Evolutionary conservation across 2,329 filamentous ascomycete species (phyloP), one percentile per base, ranked within the genome.

Genomic region (Colletotrichum sp.): DNA sequence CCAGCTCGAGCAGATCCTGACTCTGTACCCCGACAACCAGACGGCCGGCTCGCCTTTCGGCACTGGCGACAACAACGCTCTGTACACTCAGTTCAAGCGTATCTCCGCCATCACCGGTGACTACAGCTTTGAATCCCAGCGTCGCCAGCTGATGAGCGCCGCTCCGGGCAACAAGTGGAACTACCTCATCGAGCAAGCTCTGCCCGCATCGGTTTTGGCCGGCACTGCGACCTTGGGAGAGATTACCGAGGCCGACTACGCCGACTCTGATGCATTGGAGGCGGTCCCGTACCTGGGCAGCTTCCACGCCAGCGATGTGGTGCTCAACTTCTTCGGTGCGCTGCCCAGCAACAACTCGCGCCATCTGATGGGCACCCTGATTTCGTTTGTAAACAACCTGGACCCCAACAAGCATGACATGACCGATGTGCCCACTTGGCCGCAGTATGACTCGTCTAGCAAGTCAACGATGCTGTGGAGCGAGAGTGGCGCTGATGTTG

Each of bases 281-380:
- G 44, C 44, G 44, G n/a, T 52, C 6, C 93, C 95, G 0, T 84
- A 96, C 66, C 83, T 96, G 0, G 95, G 95, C 18, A 96, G 94
- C 0, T 94, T 95, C 84, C 95, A 97, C 82, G 93, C 84, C 18
- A 91, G 89, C 2, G 95, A 96, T 79, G 79, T 96, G 2, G 79
- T 95, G 4, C 91, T 94, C 81, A 86, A 90, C 0, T 92, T 91
- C 78, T 88, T 87, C 32, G 89, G 89, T 0, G 82, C 90, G 34
- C 77, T 86, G 63, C 84, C 86, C 2, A 88, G 90, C 77, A 87
- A 88, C 57, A 88, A 89, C 3, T 85, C 86, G 0, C 80, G 78
- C 18, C 84, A 86, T 0, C 88, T 90, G 28, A 87, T 89, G 68
- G 85, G 85, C 0, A 93, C 93, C 80, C 96, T 95, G 80, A 88